Percentiles rank a stretch among this genome's conserved stretches.
phyloP scores from a whole-genome alignment of 2,329 filamentous ascomycete genomes.

The Mycogone perniciosa region DNA sequence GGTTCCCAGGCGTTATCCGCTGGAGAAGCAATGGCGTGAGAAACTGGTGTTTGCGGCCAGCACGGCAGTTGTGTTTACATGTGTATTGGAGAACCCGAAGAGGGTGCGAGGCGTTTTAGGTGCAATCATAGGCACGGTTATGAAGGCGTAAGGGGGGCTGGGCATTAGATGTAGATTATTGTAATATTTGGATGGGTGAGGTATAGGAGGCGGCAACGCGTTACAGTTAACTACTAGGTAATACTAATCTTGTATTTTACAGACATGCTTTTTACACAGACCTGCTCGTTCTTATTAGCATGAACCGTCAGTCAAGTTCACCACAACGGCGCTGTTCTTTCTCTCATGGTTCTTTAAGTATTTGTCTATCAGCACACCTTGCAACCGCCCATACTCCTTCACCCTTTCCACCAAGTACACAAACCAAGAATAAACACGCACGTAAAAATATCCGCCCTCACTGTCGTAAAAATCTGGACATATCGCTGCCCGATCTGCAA shows the following conservation, averaged over 20 bases:
- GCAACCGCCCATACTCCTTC: neutral
- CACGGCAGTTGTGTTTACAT: slow-evolving; percentile 64
- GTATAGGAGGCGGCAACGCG: neutral
- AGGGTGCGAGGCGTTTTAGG: slow-evolving; percentile 65
- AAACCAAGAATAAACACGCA: slow-evolving; percentile 69
- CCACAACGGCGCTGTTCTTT: neutral
- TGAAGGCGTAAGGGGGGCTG: slow-evolving; percentile 29
- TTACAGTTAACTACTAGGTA: neutral
- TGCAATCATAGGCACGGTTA: slow-evolving; percentile 46
- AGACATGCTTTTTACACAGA: neutral
- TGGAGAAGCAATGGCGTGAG: slow-evolving; percentile 61
- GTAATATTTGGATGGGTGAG: neutral
- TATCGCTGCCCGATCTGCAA: slow-evolving; percentile 58
- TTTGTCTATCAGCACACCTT: no score
- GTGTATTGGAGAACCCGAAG: slow-evolving; percentile 53
- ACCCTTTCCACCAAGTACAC: slow-evolving; percentile 38
- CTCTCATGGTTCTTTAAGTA: no score
- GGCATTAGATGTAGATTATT: neutral
- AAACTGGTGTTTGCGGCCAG: slow-evolving; percentile 59
- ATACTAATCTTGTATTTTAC: slow-evolving; percentile 2
- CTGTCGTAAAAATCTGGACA: slow-evolving; percentile 63
- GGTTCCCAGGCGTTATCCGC: slow-evolving; percentile 61
- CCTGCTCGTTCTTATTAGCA: neutral
- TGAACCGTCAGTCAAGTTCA: neutral
- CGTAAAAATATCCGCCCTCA: slow-evolving; percentile 67